Conservation (phyloP, 495 filamentous ascomycete genomes). For the Penicillium flavigenum region DNA sequence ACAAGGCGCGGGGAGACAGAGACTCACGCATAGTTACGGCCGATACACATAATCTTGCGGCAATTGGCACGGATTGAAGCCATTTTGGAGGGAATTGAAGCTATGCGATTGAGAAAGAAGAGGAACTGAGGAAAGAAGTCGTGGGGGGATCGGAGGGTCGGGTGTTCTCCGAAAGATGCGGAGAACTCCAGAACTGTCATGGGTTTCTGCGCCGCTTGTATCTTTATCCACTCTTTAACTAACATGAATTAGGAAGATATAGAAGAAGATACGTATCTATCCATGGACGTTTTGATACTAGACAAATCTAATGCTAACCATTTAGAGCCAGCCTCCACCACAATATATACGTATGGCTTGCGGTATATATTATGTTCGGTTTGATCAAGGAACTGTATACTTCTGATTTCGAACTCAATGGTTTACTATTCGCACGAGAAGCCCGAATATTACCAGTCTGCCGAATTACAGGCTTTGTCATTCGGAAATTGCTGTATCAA, state of each 20-base stretch:
- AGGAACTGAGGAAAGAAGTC: slow-evolving; percentile 5
- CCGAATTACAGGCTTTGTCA: background rate
- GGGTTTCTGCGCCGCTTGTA: slow-evolving; percentile 16
- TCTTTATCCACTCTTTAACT: slow-evolving; percentile 13
- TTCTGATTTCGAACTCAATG: background rate
- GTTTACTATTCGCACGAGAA: background rate
- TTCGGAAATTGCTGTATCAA: background rate
- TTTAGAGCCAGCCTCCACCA: no score
- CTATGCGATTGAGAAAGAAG: slow-evolving; percentile 3
- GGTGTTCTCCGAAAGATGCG: slow-evolving; percentile 20
- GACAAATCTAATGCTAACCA: background rate
- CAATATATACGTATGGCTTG: no score
- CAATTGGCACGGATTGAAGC: slow-evolving; percentile 55
- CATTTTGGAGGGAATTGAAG: slow-evolving; percentile 25
- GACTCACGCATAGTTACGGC: slow-evolving; percentile 92
- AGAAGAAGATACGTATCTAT: background rate
- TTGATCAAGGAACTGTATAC: background rate
- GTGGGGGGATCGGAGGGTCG: slow-evolving; percentile 4
- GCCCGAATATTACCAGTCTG: background rate
- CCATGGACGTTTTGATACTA: background rate
- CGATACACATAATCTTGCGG: slow-evolving; percentile 93
- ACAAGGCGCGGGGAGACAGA: slow-evolving; percentile 12
- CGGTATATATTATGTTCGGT: no score
- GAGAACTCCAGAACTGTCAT: slow-evolving; percentile 13
- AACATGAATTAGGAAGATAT: background rate